Percentiles rank a stretch among this genome's conserved stretches.
phyloP scores from a whole-genome alignment of 1,284 basidiomycete species.

The Fomitopsis betulina region DNA sequence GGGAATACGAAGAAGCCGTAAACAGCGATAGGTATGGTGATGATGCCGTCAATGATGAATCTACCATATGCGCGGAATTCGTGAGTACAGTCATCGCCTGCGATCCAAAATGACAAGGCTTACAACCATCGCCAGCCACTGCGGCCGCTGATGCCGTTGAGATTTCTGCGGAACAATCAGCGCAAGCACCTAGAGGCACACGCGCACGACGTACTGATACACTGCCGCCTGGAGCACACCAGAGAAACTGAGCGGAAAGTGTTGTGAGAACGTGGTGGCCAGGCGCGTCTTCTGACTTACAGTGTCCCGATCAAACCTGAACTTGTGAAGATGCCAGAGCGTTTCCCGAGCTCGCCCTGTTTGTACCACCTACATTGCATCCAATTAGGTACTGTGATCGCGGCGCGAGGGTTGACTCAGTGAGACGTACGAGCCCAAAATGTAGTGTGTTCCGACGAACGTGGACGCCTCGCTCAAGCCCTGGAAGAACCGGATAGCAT shows the following conservation, averaged over 20 bases:
- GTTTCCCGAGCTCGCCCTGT: slow-evolving; percentile 61
- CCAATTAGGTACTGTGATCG: background rate
- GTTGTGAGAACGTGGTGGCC: background rate
- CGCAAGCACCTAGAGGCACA: background rate
- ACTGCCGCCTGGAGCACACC: slow-evolving; percentile 67
- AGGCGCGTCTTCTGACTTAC: slow-evolving; percentile 29
- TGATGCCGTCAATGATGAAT: slow-evolving; percentile 71
- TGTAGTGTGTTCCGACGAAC: slow-evolving; percentile 72
- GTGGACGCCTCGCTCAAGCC: slow-evolving; percentile 71
- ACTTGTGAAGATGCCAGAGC: slow-evolving; percentile 68
- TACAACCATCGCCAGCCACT: slow-evolving; percentile 74
- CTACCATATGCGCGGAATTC: slow-evolving; percentile 24
- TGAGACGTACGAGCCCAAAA: slow-evolving; percentile 57
- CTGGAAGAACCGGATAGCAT: slow-evolving; percentile 71
- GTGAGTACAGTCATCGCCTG: background rate
- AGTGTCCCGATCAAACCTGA: slow-evolving; percentile 62
- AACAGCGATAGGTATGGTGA: slow-evolving; percentile 67
- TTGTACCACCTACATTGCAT: slow-evolving; percentile 58
- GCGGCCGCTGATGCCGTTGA: slow-evolving; percentile 53
- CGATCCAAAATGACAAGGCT: slow-evolving; percentile 17
- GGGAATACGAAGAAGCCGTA: slow-evolving; percentile 75
- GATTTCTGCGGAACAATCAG: slow-evolving; percentile 34
- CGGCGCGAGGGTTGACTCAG: too few relatives aligned
- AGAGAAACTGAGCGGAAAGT: slow-evolving; percentile 48
- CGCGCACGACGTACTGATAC: slow-evolving; percentile 38